Base-by-base conservation (phyloP, 257 asterid species). In the Mitragyna speciosa region DNA sequence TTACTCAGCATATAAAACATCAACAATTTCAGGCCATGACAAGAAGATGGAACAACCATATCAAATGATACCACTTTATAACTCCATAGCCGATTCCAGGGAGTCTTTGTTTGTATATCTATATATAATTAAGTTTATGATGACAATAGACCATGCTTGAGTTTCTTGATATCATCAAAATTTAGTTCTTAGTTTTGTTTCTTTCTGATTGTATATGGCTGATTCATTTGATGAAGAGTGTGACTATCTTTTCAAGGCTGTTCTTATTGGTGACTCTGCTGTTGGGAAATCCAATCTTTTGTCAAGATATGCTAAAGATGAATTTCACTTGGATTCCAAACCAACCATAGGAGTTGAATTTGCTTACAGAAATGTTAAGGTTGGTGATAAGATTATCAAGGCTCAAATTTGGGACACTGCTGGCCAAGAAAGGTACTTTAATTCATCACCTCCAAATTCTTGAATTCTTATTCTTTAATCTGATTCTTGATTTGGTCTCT, bases 331-430 rank as follows among this genome's bases (percentile, higher is more conserved):
- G 75, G 98, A 93, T 41, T 93, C 98, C 12, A 93, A 92, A 79
- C 98, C 98, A 0, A 93, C 98, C 5, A 93, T 93, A 10, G 98
- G 98, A 1, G 98, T 93, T 72, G 97, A 93, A 70, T 93, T 93
- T 74, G 96, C 98, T 69, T 91, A 92, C 64, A 86, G 91, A 86
- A 90, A 85, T 87, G 84, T 93, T 20, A 83, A 86, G 74, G 89
- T 93, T 2, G 96, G 89, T 12, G 96, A 89, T 81, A 93, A 93
- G 86, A 87, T 89, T 76, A 77, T 93, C 92, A 93, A 93, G 85
- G 97, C 98, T 76, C 98, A 93, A 86, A 89, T 93, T 81, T 93
- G 98, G 98, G 98, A 93, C 54, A 93, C 98, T 7, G 98, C 98
- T 20, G 98, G 98, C 72, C 98, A 93, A 89, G 98, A 93, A 83